A percentile compares a stretch with the other conserved stretches of the same genome.
These are phyloP conservation scores for Boletus fagicola DNA, from an alignment of 768 basidiomycete species.

Conservation along the genomic window DNA sequence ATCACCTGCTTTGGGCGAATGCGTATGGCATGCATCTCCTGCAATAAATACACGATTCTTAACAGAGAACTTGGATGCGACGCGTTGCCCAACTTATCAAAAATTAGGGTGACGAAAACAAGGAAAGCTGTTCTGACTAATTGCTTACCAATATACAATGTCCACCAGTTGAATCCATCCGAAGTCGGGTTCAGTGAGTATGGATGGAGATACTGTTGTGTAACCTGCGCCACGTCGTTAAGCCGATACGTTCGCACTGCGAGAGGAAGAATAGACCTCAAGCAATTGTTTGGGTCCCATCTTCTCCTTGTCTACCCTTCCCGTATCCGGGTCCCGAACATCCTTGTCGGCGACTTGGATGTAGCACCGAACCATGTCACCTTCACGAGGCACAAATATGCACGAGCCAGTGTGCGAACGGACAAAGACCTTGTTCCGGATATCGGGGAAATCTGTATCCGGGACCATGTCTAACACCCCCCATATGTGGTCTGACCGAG, in stretches of 20 bases:
- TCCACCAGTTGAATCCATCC: conserved; percentile 46
- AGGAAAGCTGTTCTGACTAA: neutral
- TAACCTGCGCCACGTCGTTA: conserved; percentile 29
- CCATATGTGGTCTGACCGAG: conserved; percentile 38
- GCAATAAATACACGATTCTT: conserved; percentile 54
- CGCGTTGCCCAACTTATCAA: conserved; percentile 50
- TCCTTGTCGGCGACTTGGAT: conserved; percentile 47
- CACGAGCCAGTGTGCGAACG: conserved; percentile 51
- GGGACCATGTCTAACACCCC: conserved; percentile 47
- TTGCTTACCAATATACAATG: conserved; percentile 46
- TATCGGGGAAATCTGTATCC: conserved; percentile 53
- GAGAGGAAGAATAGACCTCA: conserved; percentile 21
- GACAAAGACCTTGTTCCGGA: conserved; percentile 45
- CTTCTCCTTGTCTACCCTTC: conserved; percentile 40
- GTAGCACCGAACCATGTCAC: conserved; percentile 47
- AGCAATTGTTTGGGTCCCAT: conserved; percentile 42
- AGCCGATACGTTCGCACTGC: neutral
- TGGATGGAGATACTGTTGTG: conserved; percentile 40
- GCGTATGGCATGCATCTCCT: conserved; percentile 53
- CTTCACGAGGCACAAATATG: conserved; percentile 53
- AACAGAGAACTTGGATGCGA: conserved; percentile 48
- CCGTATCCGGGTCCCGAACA: conserved; percentile 37
- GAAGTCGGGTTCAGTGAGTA: conserved; percentile 33
- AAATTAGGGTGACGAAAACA: neutral
- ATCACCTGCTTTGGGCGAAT: conserved; percentile 43